phyloP scores from a whole-genome alignment of 2,329 filamentous ascomycete species.

The Colletotrichum kahawae region DNA sequence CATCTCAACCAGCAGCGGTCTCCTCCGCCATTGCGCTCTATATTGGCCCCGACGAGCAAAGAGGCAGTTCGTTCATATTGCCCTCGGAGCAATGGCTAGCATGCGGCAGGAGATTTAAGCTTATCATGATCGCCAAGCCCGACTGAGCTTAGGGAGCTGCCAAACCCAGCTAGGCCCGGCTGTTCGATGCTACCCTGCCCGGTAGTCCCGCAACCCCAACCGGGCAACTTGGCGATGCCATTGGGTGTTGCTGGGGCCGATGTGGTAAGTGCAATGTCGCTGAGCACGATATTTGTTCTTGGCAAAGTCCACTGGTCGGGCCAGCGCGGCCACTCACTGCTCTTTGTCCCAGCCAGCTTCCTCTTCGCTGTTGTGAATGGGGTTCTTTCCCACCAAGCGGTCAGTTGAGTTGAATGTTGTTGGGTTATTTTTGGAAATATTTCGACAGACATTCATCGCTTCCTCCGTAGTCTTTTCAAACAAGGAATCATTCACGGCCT shows the following conservation, averaged over 20 bases:
- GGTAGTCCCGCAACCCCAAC: conserved; percentile 1
- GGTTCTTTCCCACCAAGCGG: background rate
- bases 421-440: background rate
- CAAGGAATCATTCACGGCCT: background rate
- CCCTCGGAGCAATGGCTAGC: conserved; percentile 11
- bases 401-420: background rate
- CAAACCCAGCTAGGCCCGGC: conserved; percentile 15
- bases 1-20: background rate
- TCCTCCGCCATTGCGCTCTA: background rate
- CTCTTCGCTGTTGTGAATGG: background rate
- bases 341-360: background rate
- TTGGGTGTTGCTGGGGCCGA: background rate
- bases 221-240: background rate
- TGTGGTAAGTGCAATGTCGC: background rate
- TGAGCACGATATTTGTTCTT: background rate
- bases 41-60: background rate
- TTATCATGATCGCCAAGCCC: conserved; percentile 21
- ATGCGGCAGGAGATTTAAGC: conserved; percentile 23
- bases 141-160: conserved; percentile 10
- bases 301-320: background rate
- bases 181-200: conserved; percentile 13
- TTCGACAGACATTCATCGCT: background rate
- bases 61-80: conserved; percentile 7
- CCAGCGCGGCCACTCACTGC: background rate
- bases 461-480: background rate